Base-by-base conservation (phyloP, 306 rosid species). In the Mimosa bimucronata region DNA sequence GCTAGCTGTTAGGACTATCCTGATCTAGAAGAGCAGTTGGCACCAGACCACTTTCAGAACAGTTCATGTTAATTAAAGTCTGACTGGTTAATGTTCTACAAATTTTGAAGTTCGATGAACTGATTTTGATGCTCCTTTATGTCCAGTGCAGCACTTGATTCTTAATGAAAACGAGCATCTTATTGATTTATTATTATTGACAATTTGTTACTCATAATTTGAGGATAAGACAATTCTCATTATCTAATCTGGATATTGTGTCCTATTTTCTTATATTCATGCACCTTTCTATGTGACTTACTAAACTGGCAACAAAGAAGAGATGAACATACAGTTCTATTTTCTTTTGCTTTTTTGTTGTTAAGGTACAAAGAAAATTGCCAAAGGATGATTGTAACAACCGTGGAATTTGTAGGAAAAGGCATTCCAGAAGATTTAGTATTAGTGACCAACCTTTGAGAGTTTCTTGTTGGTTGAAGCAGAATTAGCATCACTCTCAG, bases 381-480 rank as follows among this genome's bases (percentile, higher is more conserved):
- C 41, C 40, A 69, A 77, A 29, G 70, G 53, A 60, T 52, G 72
- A 67, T 71, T 26, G 46, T 53, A 37, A 65, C 57, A 48, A 80
- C 77, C 40, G 48, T 52, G 34, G 78, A 75, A 68, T 75, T 29
- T 58, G 34, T 46, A 78, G 74, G 77, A 60, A 71, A 71, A 13
- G 40, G 61, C 29, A 78, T 29, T 41, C 70, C 52, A 57, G 66
- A 80, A 84, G 83, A 81, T 76, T 53, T 78, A 79, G 88, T 66
- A 67, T 46, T 45, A 25, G 86, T 74, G 65, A 81, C 90, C 55
- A 82, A 93, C 99, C 97, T 95, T 95, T 28, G 41, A 88, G 81
- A 88, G 86, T 83, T 85, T 93, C 86, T 86, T 93, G 85, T 88
- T 87, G 77, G 82, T 79, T 70, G 88, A 76, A 81, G 85, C 85